phyloP scores from a whole-genome alignment of 352 stramenopile species.

The Pythium sukuiense region DNA sequence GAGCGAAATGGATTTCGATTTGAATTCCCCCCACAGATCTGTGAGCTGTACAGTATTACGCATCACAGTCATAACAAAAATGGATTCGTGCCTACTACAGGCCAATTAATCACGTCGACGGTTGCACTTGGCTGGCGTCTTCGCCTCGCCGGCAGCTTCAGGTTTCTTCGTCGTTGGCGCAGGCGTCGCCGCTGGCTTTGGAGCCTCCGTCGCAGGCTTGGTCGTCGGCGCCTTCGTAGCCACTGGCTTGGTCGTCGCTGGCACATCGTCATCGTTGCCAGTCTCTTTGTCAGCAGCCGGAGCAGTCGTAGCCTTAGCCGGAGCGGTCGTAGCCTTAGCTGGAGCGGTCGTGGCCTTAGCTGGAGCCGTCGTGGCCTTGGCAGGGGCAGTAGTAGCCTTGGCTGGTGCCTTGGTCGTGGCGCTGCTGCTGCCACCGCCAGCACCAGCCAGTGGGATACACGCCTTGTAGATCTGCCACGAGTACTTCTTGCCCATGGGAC shows the following conservation, averaged over 20 bases:
- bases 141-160: slow-evolving; percentile 7
- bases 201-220: slow-evolving; percentile 4
- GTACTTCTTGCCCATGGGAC: slow-evolving; percentile 34
- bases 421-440: not conserved
- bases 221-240: slow-evolving; percentile 1
- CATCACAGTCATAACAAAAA: not conserved
- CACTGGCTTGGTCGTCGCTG: slow-evolving; percentile 10
- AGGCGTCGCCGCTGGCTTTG: not conserved
- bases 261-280: slow-evolving; percentile 11
- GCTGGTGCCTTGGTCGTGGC: slow-evolving; percentile 11
- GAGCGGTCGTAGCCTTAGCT: not conserved
- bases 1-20: not conserved
- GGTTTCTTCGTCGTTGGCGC: slow-evolving; percentile 6
- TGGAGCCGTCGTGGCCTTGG: slow-evolving; percentile 2
- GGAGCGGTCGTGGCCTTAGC: not conserved
- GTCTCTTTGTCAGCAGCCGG: not conserved
- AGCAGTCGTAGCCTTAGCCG: not conserved
- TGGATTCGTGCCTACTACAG: not conserved
- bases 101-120: slow-evolving; percentile 15
- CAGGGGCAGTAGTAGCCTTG: not conserved
- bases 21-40: not conserved
- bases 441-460: slow-evolving; percentile 29
- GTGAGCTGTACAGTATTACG: not conserved
- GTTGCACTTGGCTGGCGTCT: slow-evolving; percentile 13
- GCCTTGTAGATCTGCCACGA: slow-evolving; percentile 68